phyloP scores from a whole-genome alignment of 2,329 filamentous ascomycete genomes.

The Sphaceloma murrayae region DNA sequence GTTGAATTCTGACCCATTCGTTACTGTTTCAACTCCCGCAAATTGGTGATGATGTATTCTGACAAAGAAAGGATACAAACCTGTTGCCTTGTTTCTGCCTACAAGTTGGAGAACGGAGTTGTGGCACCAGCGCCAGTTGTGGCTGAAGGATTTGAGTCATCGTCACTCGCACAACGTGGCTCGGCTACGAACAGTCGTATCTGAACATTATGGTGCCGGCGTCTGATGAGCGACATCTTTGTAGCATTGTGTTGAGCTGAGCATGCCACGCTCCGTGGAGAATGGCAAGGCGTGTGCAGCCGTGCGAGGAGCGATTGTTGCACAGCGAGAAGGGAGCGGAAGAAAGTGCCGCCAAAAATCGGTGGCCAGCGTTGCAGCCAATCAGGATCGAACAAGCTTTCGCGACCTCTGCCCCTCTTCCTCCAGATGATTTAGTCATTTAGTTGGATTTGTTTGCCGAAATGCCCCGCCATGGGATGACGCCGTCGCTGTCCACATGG shows the following conservation, averaged over 20 bases:
- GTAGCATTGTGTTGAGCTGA: too few species aligned
- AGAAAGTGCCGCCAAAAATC: neutral
- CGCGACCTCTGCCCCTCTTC: conserved; percentile 2
- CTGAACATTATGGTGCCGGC: too few species aligned
- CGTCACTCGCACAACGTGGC: too few species aligned
- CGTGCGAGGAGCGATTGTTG: too few species aligned
- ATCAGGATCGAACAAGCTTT: neutral
- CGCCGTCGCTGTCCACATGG: conserved; percentile 6
- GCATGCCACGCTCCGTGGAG: too few species aligned
- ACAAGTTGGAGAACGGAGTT: too few species aligned
- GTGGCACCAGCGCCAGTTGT: neutral
- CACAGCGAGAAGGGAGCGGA: too few species aligned
- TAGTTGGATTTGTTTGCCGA: too few species aligned
- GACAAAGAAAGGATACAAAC: neutral
- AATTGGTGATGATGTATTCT: too few species aligned
- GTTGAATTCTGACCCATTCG: neutral
- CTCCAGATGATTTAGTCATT: too few species aligned
- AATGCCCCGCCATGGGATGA: conserved; percentile 9
- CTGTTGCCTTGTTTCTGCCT: neutral
- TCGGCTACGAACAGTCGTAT: too few species aligned
- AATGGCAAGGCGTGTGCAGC: neutral
- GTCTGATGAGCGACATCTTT: too few species aligned
- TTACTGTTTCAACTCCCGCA: neutral
- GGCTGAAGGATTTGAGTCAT: conserved; percentile 13
- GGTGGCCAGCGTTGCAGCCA: neutral